Conservation (phyloP, 768 basidiomycete genomes). For the Leucogyrophana mollusca region DNA sequence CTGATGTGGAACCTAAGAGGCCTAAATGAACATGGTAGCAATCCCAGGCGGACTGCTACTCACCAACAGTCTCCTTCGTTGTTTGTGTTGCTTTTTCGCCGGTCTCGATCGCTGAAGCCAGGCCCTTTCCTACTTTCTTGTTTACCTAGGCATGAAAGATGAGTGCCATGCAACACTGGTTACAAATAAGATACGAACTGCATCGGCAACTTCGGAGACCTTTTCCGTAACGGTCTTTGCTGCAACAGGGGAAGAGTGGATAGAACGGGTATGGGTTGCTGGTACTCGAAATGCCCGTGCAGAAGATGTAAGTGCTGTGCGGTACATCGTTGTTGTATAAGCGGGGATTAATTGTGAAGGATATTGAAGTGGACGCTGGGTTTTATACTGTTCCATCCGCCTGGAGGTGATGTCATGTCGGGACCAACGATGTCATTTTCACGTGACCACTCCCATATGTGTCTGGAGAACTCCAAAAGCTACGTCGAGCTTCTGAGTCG, state of each 20-base stretch:
- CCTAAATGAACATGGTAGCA: background rate
- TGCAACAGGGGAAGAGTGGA: conserved; percentile 30
- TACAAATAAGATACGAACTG: conserved; percentile 20
- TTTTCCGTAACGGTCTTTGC: conserved; percentile 38
- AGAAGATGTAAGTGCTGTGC: background rate
- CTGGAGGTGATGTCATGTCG: too few relatives aligned
- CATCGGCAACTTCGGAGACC: conserved; percentile 36
- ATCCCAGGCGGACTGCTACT: background rate
- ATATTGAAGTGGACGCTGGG: too few relatives aligned
- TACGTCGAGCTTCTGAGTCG: too few relatives aligned
- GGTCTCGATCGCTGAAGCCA: conserved; percentile 42
- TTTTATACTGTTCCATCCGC: too few relatives aligned
- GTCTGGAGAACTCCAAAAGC: too few relatives aligned
- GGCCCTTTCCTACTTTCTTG: conserved; percentile 35
- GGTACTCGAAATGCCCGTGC: background rate
- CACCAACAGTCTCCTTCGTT: conserved; percentile 37
- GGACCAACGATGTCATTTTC: too few relatives aligned
- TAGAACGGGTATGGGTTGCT: conserved; percentile 10
- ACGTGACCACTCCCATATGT: too few relatives aligned
- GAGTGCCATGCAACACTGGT: background rate
- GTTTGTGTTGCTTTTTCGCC: conserved; percentile 38
- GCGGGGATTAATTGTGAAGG: too few relatives aligned
- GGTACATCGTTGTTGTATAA: background rate
- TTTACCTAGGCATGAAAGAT: conserved; percentile 31
- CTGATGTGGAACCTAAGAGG: background rate